These are phyloP conservation scores for Hyaloscypha hepaticicola DNA, from an alignment of 495 filamentous ascomycete genomes.

Conservation along the genomic window DNA sequence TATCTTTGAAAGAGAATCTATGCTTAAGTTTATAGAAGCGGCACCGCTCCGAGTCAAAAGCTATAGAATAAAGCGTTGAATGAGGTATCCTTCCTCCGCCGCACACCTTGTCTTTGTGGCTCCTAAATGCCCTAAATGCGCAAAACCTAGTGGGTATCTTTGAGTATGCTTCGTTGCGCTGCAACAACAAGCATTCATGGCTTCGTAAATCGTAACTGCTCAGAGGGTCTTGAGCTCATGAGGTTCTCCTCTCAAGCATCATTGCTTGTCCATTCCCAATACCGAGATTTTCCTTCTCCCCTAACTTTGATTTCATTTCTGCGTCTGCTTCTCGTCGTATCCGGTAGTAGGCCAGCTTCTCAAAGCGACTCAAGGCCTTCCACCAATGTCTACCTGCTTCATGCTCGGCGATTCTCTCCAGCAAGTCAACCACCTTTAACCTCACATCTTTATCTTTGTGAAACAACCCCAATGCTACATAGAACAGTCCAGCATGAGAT, in stretches of 20 bases:
- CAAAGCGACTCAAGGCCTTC: conserved; percentile 79
- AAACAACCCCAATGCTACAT: conserved; percentile 88
- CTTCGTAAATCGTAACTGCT: conserved; percentile 25
- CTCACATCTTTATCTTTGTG: conserved; percentile 82
- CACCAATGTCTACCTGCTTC: conserved; percentile 94
- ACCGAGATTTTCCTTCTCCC: conserved; percentile 26
- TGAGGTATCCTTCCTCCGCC: neutral
- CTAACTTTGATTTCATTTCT: conserved; percentile 35
- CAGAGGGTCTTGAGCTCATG: conserved; percentile 14
- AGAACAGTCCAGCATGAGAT: conserved; percentile 87
- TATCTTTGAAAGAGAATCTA: neutral
- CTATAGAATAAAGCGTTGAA: conserved; percentile 15
- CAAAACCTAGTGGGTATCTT: conserved; percentile 24
- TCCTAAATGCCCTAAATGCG: neutral
- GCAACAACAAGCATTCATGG: conserved; percentile 25
- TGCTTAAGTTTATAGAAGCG: conserved; percentile 30
- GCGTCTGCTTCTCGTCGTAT: conserved; percentile 64
- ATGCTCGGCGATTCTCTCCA: conserved; percentile 81
- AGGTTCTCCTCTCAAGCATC: conserved; percentile 28
- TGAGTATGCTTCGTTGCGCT: conserved; percentile 18
- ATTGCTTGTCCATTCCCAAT: conserved; percentile 35
- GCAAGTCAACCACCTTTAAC: conserved; percentile 69
- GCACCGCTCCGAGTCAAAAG: conserved; percentile 19
- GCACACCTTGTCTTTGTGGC: neutral
- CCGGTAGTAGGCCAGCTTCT: conserved; percentile 74